Conservation (phyloP, 495 filamentous ascomycete species). For the Hypoxylon fragiforme region DNA sequence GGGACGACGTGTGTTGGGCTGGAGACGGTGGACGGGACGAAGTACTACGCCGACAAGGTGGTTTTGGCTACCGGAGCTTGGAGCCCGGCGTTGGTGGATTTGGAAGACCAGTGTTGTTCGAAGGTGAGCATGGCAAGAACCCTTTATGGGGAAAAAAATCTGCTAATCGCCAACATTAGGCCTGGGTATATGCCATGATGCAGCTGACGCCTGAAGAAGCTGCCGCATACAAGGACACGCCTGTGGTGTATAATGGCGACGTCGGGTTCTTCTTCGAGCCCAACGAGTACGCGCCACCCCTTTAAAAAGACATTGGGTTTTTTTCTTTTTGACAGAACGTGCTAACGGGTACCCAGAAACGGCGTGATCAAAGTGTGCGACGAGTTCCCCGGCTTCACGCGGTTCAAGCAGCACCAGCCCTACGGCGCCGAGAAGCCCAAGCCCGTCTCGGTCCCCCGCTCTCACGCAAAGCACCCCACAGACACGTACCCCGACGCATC, state of each 20-base stretch:
- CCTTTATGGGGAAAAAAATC: neutral
- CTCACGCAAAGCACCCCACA: slow-evolving; percentile 38
- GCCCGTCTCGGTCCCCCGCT: slow-evolving; percentile 37
- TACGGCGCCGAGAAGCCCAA: slow-evolving; percentile 59
- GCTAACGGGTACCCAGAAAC: slow-evolving; percentile 14
- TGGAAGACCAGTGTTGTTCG: slow-evolving; percentile 39
- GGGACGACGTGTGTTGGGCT: slow-evolving; percentile 36
- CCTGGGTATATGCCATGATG: slow-evolving; percentile 59
- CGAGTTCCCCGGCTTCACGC: slow-evolving; percentile 35
- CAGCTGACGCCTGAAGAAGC: slow-evolving; percentile 56
- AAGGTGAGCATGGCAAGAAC: slow-evolving; percentile 15
- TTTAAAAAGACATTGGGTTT: slow-evolving; percentile 43
- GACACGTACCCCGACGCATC: slow-evolving; percentile 51
- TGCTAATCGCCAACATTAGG: slow-evolving; percentile 29
- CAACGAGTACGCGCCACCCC: slow-evolving; percentile 44
- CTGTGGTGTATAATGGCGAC: slow-evolving; percentile 57
- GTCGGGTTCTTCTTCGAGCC: slow-evolving; percentile 63
- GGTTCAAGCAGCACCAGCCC: slow-evolving; percentile 46
- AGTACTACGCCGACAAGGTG: slow-evolving; percentile 38
- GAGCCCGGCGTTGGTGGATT: slow-evolving; percentile 41
- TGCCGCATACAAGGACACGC: slow-evolving; percentile 51
- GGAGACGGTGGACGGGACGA: slow-evolving; percentile 39
- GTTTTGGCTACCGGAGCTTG: slow-evolving; percentile 44
- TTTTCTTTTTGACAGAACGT: too few relatives aligned
- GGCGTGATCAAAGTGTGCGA: slow-evolving; percentile 34